A percentile compares a stretch with the other conserved stretches of the same genome.
These are phyloP conservation scores for Meyerozyma carpophila DNA, from an alignment of 1,139 yeast genomes.

Conservation along the genomic window DNA sequence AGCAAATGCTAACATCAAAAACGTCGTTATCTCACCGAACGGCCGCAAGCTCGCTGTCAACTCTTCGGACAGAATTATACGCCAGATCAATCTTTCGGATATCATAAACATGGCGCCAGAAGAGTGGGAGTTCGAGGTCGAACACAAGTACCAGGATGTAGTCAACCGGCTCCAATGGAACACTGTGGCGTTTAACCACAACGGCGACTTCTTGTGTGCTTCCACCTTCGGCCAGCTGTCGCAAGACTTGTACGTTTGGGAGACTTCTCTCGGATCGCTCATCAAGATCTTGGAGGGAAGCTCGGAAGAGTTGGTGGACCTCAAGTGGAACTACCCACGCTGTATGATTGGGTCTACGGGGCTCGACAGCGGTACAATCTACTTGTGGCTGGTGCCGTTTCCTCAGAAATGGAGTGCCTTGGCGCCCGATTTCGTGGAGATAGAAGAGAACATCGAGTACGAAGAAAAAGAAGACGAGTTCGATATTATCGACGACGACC, in stretches of 20 bases:
- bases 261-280: conserved; percentile 78
- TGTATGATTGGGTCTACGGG: conserved; percentile 88
- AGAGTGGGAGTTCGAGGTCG: conserved; percentile 58
- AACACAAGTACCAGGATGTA: conserved; percentile 85
- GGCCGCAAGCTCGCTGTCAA: conserved; percentile 73
- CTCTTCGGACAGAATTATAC: conserved; percentile 75
- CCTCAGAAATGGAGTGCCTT: conserved; percentile 96
- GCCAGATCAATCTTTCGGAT: conserved; percentile 61
- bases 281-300: conserved; percentile 90
- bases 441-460: conserved; percentile 87
- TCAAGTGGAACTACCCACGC: conserved; percentile 75
- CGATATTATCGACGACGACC: conserved; percentile 69
- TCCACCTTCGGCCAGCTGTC: conserved; percentile 82
- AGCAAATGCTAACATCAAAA: conserved; percentile 68
- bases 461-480: conserved; percentile 90
- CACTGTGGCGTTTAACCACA: conserved; percentile 66
- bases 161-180: conserved; percentile 91
- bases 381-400: conserved; percentile 75
- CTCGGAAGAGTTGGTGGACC: conserved; percentile 78
- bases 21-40: conserved; percentile 57
- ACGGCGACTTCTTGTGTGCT: conserved; percentile 83
- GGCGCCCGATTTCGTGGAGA: conserved; percentile 95
- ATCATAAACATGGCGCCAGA: conserved; percentile 16
- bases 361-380: conserved; percentile 76
- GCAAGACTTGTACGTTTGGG: conserved; percentile 92